Evolutionary conservation across 2,329 filamentous ascomycete genomes (phyloP), one percentile per base, ranked within the genome.

Genomic region (Pyrenophora seminiperda): DNA sequence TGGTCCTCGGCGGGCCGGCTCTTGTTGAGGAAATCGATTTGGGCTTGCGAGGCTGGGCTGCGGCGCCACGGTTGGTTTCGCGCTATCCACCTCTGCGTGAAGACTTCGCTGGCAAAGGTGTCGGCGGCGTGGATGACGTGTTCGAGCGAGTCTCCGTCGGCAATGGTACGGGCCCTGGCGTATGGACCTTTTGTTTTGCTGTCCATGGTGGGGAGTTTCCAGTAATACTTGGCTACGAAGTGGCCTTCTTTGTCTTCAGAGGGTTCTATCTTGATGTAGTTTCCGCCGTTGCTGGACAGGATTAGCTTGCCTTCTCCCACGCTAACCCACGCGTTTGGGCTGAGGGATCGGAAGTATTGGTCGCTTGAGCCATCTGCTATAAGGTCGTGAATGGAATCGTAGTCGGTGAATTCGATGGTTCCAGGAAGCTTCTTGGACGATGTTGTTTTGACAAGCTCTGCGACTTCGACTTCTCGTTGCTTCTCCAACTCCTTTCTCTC

Each of bases 361-460:
- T 97, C 93, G 20, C 83, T 84, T 2, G 86, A 88, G 1, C 86
- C 87, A 69, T 97, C 93, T 36, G 87, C 82, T 29, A 99, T 87
- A 11, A 99, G 81, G 64, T 97, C 94, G 58, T 91, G 87, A n/a
- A 99, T 86, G 2, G 88, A 93, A 50, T 89, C 88, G 71, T 97
- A 99, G 62, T 96, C 90, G 6, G 90, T 93, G 65, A 97, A 96
- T 0, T 84, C 88, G 22, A 97, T 76, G 15, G 79, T 81, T 9
- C 79, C 72, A 2, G 66, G 64, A 13, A 67, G 29, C 13, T 60
- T 68, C n/a, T 40, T 60, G 57, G 41, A 67, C 3, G 56, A 30
- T 0, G 51, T 52, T 29, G 38, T 41, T 24, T 45, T 54, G 29
- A 47, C 59, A 82, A 96, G 59, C 92, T 96, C 78, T 91, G 97